These are phyloP conservation scores for Plasmodium vivax DNA, from an alignment of 169 alveolate species.

Conservation along the genomic window DNA sequence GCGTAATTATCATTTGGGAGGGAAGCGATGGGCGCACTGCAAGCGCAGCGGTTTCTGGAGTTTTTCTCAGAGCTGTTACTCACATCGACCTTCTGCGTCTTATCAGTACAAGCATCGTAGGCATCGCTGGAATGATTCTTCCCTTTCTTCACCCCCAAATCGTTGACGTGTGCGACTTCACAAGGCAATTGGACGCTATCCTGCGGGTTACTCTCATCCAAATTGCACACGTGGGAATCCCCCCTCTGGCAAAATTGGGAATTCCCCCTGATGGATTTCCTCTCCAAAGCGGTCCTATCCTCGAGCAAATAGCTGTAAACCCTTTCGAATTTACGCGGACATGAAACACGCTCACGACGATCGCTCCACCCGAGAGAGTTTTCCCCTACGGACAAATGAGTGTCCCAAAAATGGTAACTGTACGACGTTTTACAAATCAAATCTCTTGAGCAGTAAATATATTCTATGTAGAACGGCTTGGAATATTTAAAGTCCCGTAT, in stretches of 20 bases:
- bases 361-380: not conserved
- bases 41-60: not conserved
- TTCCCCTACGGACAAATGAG: not conserved
- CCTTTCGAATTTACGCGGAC: not conserved
- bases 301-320: not conserved
- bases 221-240: not conserved
- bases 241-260: not conserved
- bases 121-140: not conserved
- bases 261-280: not conserved
- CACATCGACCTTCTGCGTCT: not conserved
- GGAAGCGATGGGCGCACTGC: not conserved
- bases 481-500: constrained; percentile 28
- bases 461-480: constrained; percentile 11
- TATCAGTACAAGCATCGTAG: not conserved
- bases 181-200: not conserved
- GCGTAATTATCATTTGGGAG: not conserved
- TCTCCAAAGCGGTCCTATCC: not conserved
- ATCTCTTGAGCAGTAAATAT: constrained; percentile 5
- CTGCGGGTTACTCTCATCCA: not conserved
- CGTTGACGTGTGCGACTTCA: not conserved
- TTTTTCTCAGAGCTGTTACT: not conserved
- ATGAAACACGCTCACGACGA: not conserved
- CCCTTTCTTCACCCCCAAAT: not conserved
- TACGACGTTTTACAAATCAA: constrained; percentile 4
- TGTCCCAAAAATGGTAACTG: constrained; percentile 31